Evolutionary conservation across 305 asterid species (phyloP), one percentile per base, ranked within the genome.

Genomic region (Solanum aculeatissimum): DNA sequence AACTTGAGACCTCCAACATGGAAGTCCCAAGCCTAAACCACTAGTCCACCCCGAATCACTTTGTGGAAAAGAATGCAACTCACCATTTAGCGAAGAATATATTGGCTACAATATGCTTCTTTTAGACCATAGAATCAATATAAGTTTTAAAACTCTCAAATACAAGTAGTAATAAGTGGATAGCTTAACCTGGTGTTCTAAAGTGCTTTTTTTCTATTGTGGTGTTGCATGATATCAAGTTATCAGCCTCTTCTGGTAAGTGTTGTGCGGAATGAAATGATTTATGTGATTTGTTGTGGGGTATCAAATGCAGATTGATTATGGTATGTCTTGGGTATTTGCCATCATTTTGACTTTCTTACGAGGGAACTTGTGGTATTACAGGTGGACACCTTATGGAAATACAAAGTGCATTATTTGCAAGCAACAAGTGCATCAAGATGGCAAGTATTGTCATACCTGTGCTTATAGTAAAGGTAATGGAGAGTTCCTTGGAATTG

Each of bases 381-480:
- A 71, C 92, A 94, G 97, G 89, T 93, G 98, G 97, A 88, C 92
- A 6, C 98, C 97, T n/a, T 94, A 93, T 57, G 93, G 93, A 87
- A 90, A 69, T 63, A 75, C 89, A 83, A 87, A 96, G 88, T 96
- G 98, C 84, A 86, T 89, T 29, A 96, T 94, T 83, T 96, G 99
- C 88, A 96, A 96, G 93, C 99, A 96, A 84, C 99, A 96, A 90
- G 97, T 94, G 43, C 98, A 96, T 88, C 99, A 96, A 89, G 92
- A 96, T 85, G 99, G 86, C 66, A 96, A 96, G 87, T 96, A 96
- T 63, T 96, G 99, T 62, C 99, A 96, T 77, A 92, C 98, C 35
- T 93, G 99, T 83, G 98, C 99, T 45, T 96, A 96, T 88, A 92
- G 96, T 86, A 96, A 96, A 96, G 98, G 98, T 94, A 84, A 38